phyloP scores from a whole-genome alignment of 345 rosid species.

The Gossypium anomalum region DNA sequence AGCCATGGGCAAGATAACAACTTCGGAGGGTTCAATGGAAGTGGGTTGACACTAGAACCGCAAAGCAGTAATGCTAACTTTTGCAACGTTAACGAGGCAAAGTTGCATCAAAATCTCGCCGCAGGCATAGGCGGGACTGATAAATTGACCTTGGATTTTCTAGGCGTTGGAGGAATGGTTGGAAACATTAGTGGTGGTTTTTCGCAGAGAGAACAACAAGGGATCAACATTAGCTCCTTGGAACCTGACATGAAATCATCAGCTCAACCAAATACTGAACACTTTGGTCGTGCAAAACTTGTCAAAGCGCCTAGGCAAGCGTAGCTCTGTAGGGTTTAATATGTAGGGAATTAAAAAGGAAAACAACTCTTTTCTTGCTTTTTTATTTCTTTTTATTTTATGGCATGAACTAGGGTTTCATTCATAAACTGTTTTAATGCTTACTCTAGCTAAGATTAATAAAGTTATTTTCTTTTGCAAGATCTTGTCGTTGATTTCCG shows the following conservation, averaged over 20 bases:
- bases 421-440: neutral
- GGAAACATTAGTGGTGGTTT: slow-evolving; percentile 35
- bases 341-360: neutral
- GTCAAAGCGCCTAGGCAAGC: slow-evolving; percentile 6
- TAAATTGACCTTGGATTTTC: slow-evolving; percentile 70
- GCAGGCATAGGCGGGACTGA: slow-evolving; percentile 50
- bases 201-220: slow-evolving; percentile 22
- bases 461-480: neutral
- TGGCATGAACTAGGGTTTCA: slow-evolving; percentile 17
- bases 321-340: slow-evolving; percentile 4
- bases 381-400: neutral
- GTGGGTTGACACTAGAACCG: slow-evolving; percentile 6
- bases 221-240: slow-evolving; percentile 23
- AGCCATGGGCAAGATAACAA: slow-evolving; percentile 25
- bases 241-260: slow-evolving; percentile 29
- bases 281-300: slow-evolving; percentile 20
- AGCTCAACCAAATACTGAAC: slow-evolving; percentile 20
- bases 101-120: slow-evolving; percentile 19
- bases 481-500: neutral
- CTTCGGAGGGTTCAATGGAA: slow-evolving; percentile 9
- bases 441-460: neutral
- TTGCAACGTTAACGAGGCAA: slow-evolving; percentile 13
- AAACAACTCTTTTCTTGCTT: neutral
- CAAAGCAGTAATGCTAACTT: neutral
- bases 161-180: slow-evolving; percentile 71